Base-by-base conservation (phyloP, 805 yeast genomes). In the Candida ipomoeae region DNA sequence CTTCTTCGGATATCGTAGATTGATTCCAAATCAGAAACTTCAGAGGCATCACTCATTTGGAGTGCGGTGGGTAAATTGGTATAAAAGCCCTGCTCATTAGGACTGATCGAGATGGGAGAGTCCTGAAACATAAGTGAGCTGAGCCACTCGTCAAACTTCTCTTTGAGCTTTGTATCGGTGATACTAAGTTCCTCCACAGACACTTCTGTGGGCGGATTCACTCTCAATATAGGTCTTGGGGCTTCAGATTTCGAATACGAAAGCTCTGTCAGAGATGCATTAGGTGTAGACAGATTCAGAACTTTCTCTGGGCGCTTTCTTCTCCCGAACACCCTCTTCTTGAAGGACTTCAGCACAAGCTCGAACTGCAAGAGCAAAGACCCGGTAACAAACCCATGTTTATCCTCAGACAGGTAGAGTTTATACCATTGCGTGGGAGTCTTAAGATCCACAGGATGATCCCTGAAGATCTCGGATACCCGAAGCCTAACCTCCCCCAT, bases 351-450 rank as follows among this genome's bases (percentile, higher is more conserved):
- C 46, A 35, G 46, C 45, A 76, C 55, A 44, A 78, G 55, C 48
- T 74, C 77, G 50, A 78, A 71, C 34, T 76, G 72, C 8, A 75
- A 46, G 20, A 75, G 62, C 13, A 79, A 49, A 0, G 80, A 74
- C 0, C 83, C 83, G 1, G 81, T 76, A 11, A 78, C 77, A 57
- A 68, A 79, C 13, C 73, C 62, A 36, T 71, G 70, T 48, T 72
- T 62, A 0, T 65, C 59, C 40, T 61, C 64, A 20, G 71, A 71
- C 6, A 80, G 74, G 45, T 70, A 68, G 6, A 79, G 60, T 52
- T 69, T 68, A 56, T 70, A 74, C 82, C 82, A 79, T 45, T 70
- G 66, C 8, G 77, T 59, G 1, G 66, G 70, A 2, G 67, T 64
- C 14, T 54, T 52, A 46, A 62, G 54, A 7, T 49, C 51, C 11